Base-by-base conservation (phyloP, 768 basidiomycete genomes). In the Pleurotus pulmonarius region DNA sequence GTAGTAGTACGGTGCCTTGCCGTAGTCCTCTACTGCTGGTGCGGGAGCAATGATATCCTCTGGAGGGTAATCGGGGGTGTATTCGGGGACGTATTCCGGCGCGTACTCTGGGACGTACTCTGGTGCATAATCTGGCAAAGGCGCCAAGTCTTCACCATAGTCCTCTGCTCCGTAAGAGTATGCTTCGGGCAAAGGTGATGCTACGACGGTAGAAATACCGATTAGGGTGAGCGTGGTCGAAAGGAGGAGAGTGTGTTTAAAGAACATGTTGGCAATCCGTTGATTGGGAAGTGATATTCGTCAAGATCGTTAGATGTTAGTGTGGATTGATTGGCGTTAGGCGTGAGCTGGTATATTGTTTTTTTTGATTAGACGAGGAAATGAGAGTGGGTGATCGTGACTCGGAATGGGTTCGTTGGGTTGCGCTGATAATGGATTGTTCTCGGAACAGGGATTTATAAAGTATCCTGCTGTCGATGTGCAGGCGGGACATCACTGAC, bases 331-430 rank as follows among this genome's bases (percentile, higher is more conserved):
- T 8, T 15, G 48, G n/a, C 25, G n/a, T 49, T 34, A 38, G 26
- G 22, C 22, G 46, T 16, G 43, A 44, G 22, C 46, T 20, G n/a
- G 13, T 47, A 24, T 8, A 47, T 3, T 15, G 2, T 47, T 15
- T 15, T 47, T 15, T 15, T 1, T 49, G 41, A 44, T 49, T 49
- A 49, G 22, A 49, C 12, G 38, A 11, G 29, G 9, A 41, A 41
- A 53, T 18, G 39, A 53, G 24, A 41, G 38, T 53, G 51, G 38
- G 39, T 37, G 51, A 41, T 39, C 38, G 37, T 53, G 13, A 53
- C 51, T 53, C 51, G 39, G 51, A 18, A 38, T 49, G 51, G 51
- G 39, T 41, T 53, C 37, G 16, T 16, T 16, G 41, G 29, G 9
- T 40, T 12, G 37, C 38, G 51, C 51, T 53, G 51, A 53, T 53